phyloP scores from a whole-genome alignment of 1,139 yeast genomes.

The Lodderomyces parapsilosis region DNA sequence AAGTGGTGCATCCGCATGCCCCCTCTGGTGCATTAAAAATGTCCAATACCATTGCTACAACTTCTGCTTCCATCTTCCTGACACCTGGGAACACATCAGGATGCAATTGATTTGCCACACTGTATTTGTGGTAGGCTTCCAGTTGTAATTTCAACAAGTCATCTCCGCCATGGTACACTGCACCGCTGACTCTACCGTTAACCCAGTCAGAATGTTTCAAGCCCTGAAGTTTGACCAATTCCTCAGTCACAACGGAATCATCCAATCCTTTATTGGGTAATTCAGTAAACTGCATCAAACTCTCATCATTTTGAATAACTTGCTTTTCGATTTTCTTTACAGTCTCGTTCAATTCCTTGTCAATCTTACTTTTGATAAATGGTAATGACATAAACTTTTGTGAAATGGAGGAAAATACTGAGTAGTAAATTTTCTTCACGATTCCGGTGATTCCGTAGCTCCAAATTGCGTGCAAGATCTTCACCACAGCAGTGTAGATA shows the following conservation, averaged over 20 bases:
- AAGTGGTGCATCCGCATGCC: slow-evolving; percentile 87
- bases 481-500: slow-evolving; percentile 14
- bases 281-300: slow-evolving; percentile 43
- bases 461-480: slow-evolving; percentile 15
- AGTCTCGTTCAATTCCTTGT: slow-evolving; percentile 54
- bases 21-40: slow-evolving; percentile 71
- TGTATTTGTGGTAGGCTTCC: slow-evolving; percentile 68
- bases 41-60: slow-evolving; percentile 84
- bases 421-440: slow-evolving; percentile 13
- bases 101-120: slow-evolving; percentile 91
- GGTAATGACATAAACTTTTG: slow-evolving; percentile 48
- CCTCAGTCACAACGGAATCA: slow-evolving; percentile 39
- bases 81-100: slow-evolving; percentile 98
- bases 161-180: slow-evolving; percentile 92
- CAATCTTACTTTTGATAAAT: slow-evolving; percentile 54
- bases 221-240: slow-evolving; percentile 47
- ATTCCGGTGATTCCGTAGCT: slow-evolving; percentile 44
- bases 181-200: slow-evolving; percentile 86
- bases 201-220: slow-evolving; percentile 78
- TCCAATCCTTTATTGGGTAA: slow-evolving; percentile 62
- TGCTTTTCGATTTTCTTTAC: slow-evolving; percentile 50
- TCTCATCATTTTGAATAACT: slow-evolving; percentile 51
- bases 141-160: slow-evolving; percentile 73
- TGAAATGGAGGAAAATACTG: slow-evolving; percentile 20
- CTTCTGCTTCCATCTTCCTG: slow-evolving; percentile 94